Conservation (phyloP, 495 filamentous ascomycete genomes). For the Aspergillus saccharolyticus region DNA sequence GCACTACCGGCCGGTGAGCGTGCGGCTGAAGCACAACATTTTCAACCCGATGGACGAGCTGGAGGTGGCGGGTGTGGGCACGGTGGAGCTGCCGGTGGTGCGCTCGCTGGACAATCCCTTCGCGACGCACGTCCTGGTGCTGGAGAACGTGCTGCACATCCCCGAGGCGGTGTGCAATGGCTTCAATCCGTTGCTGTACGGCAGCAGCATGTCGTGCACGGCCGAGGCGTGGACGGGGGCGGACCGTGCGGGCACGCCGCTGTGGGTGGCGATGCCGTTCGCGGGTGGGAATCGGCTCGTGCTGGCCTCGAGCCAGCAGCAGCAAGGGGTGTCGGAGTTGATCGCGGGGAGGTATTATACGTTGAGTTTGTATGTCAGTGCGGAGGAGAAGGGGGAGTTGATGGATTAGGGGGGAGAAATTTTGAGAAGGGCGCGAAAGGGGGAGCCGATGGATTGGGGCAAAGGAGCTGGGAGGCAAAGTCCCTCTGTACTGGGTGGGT, state of each 20-base stretch:
- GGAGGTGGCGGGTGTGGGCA: conserved; percentile 23
- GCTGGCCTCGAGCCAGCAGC: conserved; percentile 14
- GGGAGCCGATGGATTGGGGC: neutral
- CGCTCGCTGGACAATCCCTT: conserved; percentile 2
- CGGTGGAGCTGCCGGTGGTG: conserved; percentile 19
- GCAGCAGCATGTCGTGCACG: conserved; percentile 22
- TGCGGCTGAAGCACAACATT: conserved; percentile 17
- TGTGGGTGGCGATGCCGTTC: conserved; percentile 23
- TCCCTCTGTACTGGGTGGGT: neutral
- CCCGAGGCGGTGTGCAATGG: conserved; percentile 29
- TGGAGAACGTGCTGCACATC: conserved; percentile 29
- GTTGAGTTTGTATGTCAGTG: conserved; percentile 26
- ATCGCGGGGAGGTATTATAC: conserved; percentile 23
- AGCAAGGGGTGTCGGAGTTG: conserved; percentile 23
- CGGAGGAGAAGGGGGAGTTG: conserved; percentile 16
- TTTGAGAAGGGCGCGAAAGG: neutral
- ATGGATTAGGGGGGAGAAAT: neutral
- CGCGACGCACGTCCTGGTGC: conserved; percentile 10
- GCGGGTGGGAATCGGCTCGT: conserved; percentile 18
- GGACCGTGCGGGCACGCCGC: conserved; percentile 12
- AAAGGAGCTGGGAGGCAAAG: neutral
- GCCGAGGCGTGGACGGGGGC: conserved; percentile 19
- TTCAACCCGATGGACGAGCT: conserved; percentile 24
- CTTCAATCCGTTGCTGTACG: conserved; percentile 24
- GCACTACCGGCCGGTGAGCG: conserved; percentile 19